Evolutionary conservation across 345 rosid species (phyloP).

Genomic region (Barbarea vulgaris): DNA sequence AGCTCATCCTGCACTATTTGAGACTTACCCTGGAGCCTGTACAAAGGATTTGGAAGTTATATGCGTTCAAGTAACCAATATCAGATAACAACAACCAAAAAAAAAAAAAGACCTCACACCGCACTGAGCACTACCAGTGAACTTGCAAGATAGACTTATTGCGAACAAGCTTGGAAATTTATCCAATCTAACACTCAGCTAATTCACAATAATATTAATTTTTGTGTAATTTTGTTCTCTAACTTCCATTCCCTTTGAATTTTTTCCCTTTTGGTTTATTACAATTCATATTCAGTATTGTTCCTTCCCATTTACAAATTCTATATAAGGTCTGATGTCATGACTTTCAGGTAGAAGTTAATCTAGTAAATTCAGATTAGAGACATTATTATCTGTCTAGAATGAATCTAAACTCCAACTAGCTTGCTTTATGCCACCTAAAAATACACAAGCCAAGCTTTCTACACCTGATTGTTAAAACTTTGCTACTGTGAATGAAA

Average conservation of each 20-base stretch:
- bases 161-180: not conserved
- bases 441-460: not conserved
- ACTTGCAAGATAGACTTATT: not conserved
- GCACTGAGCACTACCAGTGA: not conserved
- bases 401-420: not conserved
- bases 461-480: not conserved
- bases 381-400: not conserved
- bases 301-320: not conserved
- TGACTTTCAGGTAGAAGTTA: not conserved
- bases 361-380: not conserved
- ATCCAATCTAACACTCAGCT: not conserved
- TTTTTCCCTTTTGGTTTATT: not conserved
- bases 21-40: constrained; percentile 94
- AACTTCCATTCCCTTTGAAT: not conserved
- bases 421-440: constrained; percentile 3
- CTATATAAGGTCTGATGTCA: not conserved
- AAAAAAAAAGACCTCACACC: not conserved
- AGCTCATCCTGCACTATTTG: constrained; percentile 86
- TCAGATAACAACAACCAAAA: not conserved
- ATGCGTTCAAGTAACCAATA: not conserved
- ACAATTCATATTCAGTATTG: not conserved
- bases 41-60: constrained; percentile 19
- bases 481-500: not conserved
- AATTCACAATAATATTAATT: not conserved
- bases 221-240: not conserved